Conservation (phyloP, 2,329 filamentous ascomycete genomes). For the Orbilia blumenaviensis region DNA sequence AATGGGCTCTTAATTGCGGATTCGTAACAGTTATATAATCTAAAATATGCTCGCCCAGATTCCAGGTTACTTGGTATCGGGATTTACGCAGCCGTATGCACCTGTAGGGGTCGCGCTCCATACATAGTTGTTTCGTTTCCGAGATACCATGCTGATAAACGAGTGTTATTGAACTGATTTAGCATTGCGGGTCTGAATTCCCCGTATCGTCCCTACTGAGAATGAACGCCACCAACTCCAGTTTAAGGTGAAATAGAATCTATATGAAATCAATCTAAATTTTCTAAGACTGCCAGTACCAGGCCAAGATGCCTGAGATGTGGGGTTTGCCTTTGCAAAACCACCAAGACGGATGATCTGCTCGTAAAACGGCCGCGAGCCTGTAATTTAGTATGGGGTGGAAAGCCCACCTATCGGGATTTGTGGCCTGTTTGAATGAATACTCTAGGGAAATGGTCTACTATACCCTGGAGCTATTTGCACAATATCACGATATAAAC, state of each 20-base stretch:
- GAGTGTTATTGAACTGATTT: not conserved
- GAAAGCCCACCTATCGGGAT: conserved; percentile 28
- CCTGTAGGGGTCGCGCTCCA: not conserved
- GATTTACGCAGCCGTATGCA: not conserved
- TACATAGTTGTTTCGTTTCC: not conserved
- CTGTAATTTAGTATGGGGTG: not conserved
- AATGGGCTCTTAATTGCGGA: not conserved
- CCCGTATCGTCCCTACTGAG: too few species aligned
- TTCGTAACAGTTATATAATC: not conserved
- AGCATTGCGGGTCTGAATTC: not conserved
- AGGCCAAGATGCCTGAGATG: too few species aligned
- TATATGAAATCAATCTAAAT: too few species aligned
- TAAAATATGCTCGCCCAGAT: not conserved
- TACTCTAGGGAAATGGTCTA: too few species aligned
- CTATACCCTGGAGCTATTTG: too few species aligned
- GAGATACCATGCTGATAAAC: not conserved
- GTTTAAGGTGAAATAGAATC: too few species aligned
- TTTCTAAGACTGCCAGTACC: too few species aligned
- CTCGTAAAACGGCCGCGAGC: not conserved
- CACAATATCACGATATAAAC: not conserved
- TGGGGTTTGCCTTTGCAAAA: too few species aligned
- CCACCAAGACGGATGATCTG: conserved; percentile 16
- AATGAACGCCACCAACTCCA: too few species aligned
- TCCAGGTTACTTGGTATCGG: not conserved
- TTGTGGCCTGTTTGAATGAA: too few species aligned